A percentile compares a stretch with the other conserved stretches of the same genome.
phyloP scores from a whole-genome alignment of 257 asterid species.

The Salvia hispanica region DNA sequence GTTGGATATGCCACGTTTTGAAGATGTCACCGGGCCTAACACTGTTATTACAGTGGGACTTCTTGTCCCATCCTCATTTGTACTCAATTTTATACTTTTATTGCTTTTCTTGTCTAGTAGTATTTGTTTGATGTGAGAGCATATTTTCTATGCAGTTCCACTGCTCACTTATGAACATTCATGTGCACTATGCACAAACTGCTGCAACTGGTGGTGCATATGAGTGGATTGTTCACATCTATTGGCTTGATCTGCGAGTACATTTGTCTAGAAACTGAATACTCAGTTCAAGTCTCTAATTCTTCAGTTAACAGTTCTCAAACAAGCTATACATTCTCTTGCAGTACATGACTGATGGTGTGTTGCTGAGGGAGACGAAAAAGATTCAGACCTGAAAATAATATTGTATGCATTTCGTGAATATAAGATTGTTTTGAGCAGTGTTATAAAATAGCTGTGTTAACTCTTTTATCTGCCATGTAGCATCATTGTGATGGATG shows the following conservation, averaged over 20 bases:
- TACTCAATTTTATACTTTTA: background rate
- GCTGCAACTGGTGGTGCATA: no score
- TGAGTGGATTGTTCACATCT: background rate
- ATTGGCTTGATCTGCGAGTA: background rate
- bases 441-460: conserved; percentile 5
- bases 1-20: conserved; percentile 96
- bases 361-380: conserved; percentile 92
- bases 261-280: conserved; percentile 19
- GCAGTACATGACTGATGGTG: conserved; percentile 99
- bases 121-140: conserved; percentile 4
- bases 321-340: conserved; percentile 16
- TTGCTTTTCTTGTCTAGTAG: background rate
- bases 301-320: conserved; percentile 6
- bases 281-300: conserved; percentile 7
- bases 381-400: conserved; percentile 93
- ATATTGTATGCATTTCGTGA: conserved; percentile 56
- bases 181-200: background rate
- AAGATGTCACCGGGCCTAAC: conserved; percentile 91
- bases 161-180: background rate
- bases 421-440: conserved; percentile 8
- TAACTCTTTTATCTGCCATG: conserved; percentile 26
- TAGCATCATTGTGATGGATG: conserved; percentile 93
- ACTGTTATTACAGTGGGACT: conserved; percentile 78
- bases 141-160: background rate
- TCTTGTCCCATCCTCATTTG: conserved; percentile 2